Percentiles rank a stretch among this genome's conserved stretches.
Evolutionary conservation across 2,329 filamentous ascomycete genomes (phyloP).

Genomic region (Aschersonia sp.): DNA sequence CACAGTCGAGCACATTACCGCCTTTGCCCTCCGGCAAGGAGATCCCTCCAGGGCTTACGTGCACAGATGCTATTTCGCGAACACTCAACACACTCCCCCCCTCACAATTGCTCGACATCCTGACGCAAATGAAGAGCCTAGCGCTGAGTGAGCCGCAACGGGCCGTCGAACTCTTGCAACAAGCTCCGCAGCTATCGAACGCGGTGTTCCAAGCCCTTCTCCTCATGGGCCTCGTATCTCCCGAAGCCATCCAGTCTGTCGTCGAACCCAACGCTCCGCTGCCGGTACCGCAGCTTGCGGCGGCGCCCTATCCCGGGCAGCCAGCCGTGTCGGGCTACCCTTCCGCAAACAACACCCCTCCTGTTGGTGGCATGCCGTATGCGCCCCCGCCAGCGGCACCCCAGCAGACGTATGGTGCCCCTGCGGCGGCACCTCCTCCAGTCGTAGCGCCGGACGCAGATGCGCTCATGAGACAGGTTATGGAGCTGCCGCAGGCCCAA

Average conservation of each 20-base stretch:
- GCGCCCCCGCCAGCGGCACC: conserved; percentile 22
- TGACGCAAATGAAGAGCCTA: conserved; percentile 86
- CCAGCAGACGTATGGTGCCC: conserved; percentile 20
- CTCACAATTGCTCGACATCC: conserved; percentile 79
- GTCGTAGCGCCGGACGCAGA: conserved; percentile 42
- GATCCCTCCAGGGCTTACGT: conserved; percentile 67
- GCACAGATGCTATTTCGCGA: conserved; percentile 80
- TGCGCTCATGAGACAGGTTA: conserved; percentile 64
- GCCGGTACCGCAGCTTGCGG: conserved; percentile 14
- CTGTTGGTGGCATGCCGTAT: conserved; percentile 28
- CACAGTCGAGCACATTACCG: conserved; percentile 44
- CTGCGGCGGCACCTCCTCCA: conserved; percentile 16
- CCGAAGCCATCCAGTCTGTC: conserved; percentile 66
- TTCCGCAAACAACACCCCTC: conserved; percentile 31
- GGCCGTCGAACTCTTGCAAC: conserved; percentile 71
- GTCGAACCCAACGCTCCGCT: conserved; percentile 45
- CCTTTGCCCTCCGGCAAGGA: conserved; percentile 76
- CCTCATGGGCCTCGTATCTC: conserved; percentile 83
- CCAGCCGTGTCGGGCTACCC: conserved; percentile 21
- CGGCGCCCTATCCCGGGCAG: conserved; percentile 17
- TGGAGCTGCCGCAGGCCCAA: conserved; percentile 64
- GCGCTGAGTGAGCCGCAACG: conserved; percentile 69
- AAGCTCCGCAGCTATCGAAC: conserved; percentile 85
- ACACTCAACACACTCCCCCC: conserved; percentile 79
- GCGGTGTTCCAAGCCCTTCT: conserved; percentile 91